A percentile compares a stretch with the other conserved stretches of the same genome.
Evolutionary conservation across 495 filamentous ascomycete genomes (phyloP).

Genomic region (Penicillium waksmanii): DNA sequence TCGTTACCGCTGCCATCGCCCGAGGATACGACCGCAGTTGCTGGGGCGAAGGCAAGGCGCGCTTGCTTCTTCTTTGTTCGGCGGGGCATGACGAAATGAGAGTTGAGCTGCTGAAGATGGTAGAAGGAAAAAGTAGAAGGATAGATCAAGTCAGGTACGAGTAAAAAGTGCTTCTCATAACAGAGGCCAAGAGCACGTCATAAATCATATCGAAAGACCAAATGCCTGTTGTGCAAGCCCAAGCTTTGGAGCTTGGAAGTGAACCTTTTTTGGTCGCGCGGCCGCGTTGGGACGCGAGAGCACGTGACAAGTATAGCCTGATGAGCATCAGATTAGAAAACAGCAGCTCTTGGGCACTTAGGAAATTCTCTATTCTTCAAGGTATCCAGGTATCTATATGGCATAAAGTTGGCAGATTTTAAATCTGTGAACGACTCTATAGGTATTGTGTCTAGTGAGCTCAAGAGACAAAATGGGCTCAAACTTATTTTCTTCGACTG

Average conservation of each 20-base stretch:
- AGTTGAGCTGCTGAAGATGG: background rate
- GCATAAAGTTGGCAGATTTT: too few relatives aligned
- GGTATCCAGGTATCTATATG: too few relatives aligned
- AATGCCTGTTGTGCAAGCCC: too few relatives aligned
- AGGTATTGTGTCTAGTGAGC: too few relatives aligned
- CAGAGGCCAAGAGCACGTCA: background rate
- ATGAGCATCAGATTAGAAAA: constrained; percentile 23
- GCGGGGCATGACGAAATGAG: constrained; percentile 38
- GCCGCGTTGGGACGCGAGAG: constrained; percentile 16
- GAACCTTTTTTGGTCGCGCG: constrained; percentile 8
- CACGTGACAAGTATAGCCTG: constrained; percentile 13
- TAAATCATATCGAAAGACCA: background rate
- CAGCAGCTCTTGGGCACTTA: too few relatives aligned
- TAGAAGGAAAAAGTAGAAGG: too few relatives aligned
- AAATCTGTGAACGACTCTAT: too few relatives aligned
- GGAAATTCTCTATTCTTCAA: too few relatives aligned
- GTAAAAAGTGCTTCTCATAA: background rate
- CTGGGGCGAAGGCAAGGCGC: constrained; percentile 47
- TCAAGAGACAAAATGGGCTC: too few relatives aligned
- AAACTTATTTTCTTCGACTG: too few relatives aligned
- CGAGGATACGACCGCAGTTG: constrained; percentile 23
- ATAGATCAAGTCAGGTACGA: background rate
- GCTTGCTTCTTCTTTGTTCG: constrained; percentile 50
- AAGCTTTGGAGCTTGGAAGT: background rate
- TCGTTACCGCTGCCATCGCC: constrained; percentile 18